Evolutionary conservation across 495 filamentous ascomycete species (phyloP), one percentile per base, ranked within the genome.

Genomic region (Aspergillus leporis): DNA sequence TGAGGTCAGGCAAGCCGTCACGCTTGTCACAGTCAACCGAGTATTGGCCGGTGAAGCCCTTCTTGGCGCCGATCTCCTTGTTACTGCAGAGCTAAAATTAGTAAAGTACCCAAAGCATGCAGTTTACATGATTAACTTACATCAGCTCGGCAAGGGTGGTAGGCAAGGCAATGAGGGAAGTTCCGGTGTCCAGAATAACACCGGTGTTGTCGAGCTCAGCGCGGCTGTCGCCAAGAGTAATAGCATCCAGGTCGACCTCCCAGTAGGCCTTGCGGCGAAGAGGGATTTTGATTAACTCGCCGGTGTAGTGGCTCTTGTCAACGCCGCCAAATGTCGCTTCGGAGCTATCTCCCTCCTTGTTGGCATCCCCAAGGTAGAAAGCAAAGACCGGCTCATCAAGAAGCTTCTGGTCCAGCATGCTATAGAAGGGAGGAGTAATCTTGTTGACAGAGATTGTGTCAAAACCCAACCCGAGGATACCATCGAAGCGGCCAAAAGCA

Each of bases 221-320:
- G 61, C 83, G 84, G 58, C 85, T 81, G 18, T 90, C 82, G 60
- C 94, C 95, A 61, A 97, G 93, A 49, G 86, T 84, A 77, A 99
- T 93, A 47, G 90, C 80, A 67, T 98, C 89, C 61, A 98, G 86
- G 63, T 98, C 92, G 25, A 98, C 93, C 82, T 99, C 95, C 95
- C 95, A 99, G 83, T 99, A 99, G 40, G 95, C 95, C 87, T 97
- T 97, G 69, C 95, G 90, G 71, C 94, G 87, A 61, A 99, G 85
- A 50, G 93, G 93, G 62, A 99, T 92, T 70, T 89, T 93, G 60
- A 86, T 91, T 67, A 99, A 81, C 75, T 97, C 87, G 64, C 95
- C 95, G 31, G 82, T 87, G 82, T 91, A 98, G 80, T 91, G 90
- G 67, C 79, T 77, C 74, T 92, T 78, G 75, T 98, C 87, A 56